Base-by-base conservation (phyloP, 2,329 filamentous ascomycete genomes). In the Penicillium olsonii region DNA sequence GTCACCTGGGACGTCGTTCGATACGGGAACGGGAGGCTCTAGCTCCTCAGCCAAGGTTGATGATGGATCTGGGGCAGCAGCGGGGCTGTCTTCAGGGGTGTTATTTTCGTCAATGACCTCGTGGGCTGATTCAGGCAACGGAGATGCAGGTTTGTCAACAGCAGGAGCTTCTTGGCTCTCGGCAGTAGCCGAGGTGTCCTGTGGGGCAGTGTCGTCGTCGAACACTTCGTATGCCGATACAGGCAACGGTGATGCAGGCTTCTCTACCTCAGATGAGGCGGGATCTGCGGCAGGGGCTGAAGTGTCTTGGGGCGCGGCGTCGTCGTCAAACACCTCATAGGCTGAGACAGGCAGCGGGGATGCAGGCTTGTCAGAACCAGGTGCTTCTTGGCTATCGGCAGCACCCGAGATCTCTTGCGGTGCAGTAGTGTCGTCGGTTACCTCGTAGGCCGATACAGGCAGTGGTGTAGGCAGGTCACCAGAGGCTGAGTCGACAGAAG, bases 361-460 rank as follows among this genome's bases (percentile, higher is more conserved):
- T 17, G 33, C n/a, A 35, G 17, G 35, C 11, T 27, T 42, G 5
- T 29, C 37, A 19, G 14, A 12, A 15, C 12, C 20, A 42, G 38
- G 31, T 42, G 22, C 0, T 24, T 37, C 24, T 20, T 42, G 45
- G 14, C 41, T 38, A 11, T 37, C 20, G 14, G 20, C 38, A 37
- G 38, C 38, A 37, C 29, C 22, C 5, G 45, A 12, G 5, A 5
- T 37, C 15, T 42, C 45, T 24, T 48, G 35, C 2, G 46, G 41
- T 38, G 33, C 17, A 33, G 24, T 29, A 11, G 38, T 34, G 22
- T 48, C 31, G 44, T 51, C 49, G 6, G 42, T 26, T 17, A 48
- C 35, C 38, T 43, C 35, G 22, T 42, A 39, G 19, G 49, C 45
- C 18, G 45, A 43, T 22, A 48, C 39, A 26, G 48, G 37, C 26